Conservation (phyloP, 1,284 basidiomycete genomes). For the Phaffia rhodozyma region DNA sequence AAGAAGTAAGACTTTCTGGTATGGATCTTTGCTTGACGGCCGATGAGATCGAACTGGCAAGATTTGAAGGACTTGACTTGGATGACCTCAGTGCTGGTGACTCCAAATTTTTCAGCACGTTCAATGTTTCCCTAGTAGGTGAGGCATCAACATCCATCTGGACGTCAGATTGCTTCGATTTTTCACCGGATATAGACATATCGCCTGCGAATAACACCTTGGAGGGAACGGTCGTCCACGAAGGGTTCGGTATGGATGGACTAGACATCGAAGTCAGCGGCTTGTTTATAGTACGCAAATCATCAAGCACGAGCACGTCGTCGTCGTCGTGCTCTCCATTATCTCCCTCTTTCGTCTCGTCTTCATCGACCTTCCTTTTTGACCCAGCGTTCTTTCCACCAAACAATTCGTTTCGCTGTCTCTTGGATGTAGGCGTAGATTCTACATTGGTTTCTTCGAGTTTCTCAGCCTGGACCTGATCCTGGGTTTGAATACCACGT, state of each 20-base stretch:
- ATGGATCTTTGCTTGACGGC: background rate
- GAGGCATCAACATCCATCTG: background rate
- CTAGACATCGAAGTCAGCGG: background rate
- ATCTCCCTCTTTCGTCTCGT: background rate
- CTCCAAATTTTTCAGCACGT: background rate
- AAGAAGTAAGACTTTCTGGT: background rate
- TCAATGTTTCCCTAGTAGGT: conserved; percentile 1
- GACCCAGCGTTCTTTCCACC: background rate
- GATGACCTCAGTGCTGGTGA: background rate
- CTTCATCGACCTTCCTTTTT: background rate
- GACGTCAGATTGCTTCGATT: background rate
- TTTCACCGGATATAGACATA: background rate
- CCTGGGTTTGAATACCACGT: background rate
- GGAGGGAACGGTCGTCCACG: background rate
- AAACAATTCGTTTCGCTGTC: conserved; percentile 6
- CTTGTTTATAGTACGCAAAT: no score
- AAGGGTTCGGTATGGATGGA: background rate
- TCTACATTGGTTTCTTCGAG: background rate
- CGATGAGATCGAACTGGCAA: background rate
- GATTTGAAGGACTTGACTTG: background rate
- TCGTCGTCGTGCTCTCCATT: background rate
- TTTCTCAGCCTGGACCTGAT: background rate
- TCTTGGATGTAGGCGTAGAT: background rate
- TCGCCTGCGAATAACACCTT: background rate
- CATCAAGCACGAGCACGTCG: background rate